Evolutionary conservation across 495 filamentous ascomycete genomes (phyloP), one percentile per base, ranked within the genome.

Genomic region (Achaetomiella virescens): DNA sequence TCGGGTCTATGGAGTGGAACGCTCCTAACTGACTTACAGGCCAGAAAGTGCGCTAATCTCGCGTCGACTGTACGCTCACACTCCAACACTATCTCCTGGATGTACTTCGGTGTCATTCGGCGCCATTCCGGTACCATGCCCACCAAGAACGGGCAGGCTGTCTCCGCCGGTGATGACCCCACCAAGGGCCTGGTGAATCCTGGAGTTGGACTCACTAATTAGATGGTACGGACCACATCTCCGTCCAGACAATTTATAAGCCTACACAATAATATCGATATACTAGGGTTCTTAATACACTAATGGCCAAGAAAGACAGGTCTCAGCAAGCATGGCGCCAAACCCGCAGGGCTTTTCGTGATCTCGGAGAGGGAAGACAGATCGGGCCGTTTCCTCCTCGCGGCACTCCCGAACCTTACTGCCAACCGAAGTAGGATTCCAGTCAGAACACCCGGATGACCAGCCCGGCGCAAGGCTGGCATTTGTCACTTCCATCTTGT

Each of bases 1-100:
- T 56, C 55, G 64, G 62, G 64, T 57, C 50, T 54, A 47, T 53
- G 56, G n/a, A 58, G 65, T 69, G 66, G 58, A 65, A 67, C 64
- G 56, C 59, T 65, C 31, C 48, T 52, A 12, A 12, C 44, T 25
- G 22, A 24, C 33, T 41, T 44, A 38, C 50, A 53, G 50, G 50
- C 17, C 17, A 24, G 14, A 44, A 37, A 43, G 50, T 22, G 40
- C 27, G 21, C 22, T 10, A 15, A 22, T 22, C 11, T 24, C 38
- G 24, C 40, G 35, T n/a, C 25, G 6, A 22, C 38, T 33, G 18
- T 43, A 29, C 3, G 15, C 38, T 31, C 38, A n/a, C 37, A 18
- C 22, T 42, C 49, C 9, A 27, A 33, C 21, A 24, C 37, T 8
- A 8, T 24, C 17, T 43, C 5, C 12, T 40, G 40, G 41, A 10